Base-by-base conservation (phyloP, 2,329 filamentous ascomycete species). In the Penicillium brevicompactum region DNA sequence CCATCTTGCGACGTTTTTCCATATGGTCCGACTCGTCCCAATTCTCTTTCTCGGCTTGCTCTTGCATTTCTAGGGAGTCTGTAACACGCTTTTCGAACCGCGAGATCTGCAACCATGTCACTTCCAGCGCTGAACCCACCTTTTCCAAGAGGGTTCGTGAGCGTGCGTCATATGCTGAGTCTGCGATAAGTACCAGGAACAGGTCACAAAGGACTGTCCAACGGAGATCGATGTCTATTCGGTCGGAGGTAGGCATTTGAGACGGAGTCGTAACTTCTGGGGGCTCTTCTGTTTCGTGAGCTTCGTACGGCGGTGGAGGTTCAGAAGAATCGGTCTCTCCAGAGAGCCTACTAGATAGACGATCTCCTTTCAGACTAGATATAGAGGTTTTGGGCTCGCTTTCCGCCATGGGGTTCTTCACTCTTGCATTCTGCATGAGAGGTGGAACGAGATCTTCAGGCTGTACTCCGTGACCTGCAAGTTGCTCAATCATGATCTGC, bases 1-100 rank as follows among this genome's bases (percentile, higher is more conserved):
- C 91, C 68, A 85, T 78, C 72, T 97, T 96, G 49, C 90, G 84
- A 45, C 94, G 85, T 55, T 81, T 84, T 72, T 96, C 91, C 82
- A 97, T 91, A 70, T 97, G 92, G 61, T 95, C 91, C 10, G 94
- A 88, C 72, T 99, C 94, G 63, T 97, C 95, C 94, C 94, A 99
- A 60, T 93, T 96, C 75, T 99, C 94, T 67, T 93, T 95, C 60
- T 92, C 89, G 5, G 91, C 91, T 45, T 90, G 87, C 73, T 97
- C 92, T 75, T 97, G 93, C 91, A 99, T 97, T 74, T 99, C 94
- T 21, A 99, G 79, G 1, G 94, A 92, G 74, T 99, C 94, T 7
- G 94, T 97, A 5, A 99, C 91, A 50, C 92, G 88, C 77, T 97
- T 97, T 76, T 99, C 94, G 68, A 99, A 99, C 38, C 91, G 87